Evolutionary conservation across 1,284 basidiomycete species (phyloP).

Genomic region (Malassezia brasiliensis): DNA sequence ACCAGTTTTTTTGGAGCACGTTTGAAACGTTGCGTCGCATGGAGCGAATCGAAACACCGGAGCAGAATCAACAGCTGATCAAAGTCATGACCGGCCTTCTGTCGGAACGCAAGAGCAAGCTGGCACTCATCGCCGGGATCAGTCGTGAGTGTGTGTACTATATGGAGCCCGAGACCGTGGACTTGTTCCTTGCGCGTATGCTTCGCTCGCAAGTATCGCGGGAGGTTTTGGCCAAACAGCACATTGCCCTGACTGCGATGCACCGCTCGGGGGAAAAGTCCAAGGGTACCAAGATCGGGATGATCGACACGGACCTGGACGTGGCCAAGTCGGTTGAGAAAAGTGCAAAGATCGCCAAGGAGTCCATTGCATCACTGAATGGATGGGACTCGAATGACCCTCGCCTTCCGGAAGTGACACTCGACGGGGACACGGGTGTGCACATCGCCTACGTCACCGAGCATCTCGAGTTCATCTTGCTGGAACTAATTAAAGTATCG

Average conservation of each 20-base stretch:
- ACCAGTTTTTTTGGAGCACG: constrained; percentile 55
- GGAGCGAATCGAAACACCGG: constrained; percentile 62
- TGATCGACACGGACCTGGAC: constrained; percentile 69
- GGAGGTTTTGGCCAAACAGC: constrained; percentile 77
- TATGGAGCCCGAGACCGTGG: constrained; percentile 66
- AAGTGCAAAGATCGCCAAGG: constrained; percentile 51
- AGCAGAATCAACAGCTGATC: constrained; percentile 72
- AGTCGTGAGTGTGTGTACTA: constrained; percentile 57
- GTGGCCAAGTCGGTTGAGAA: constrained; percentile 53
- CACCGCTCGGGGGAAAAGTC: constrained; percentile 32
- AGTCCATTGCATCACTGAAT: constrained; percentile 56
- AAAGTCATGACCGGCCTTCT: constrained; percentile 60
- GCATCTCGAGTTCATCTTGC: constrained; percentile 75
- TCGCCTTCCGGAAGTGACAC: constrained; percentile 58
- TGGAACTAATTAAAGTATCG: constrained; percentile 75
- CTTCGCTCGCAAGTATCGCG: constrained; percentile 78
- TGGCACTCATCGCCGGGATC: constrained; percentile 41
- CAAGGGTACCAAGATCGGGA: constrained; percentile 54
- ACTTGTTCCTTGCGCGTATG: constrained; percentile 83
- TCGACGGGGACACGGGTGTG: constrained; percentile 65
- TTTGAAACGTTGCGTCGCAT: constrained; percentile 59
- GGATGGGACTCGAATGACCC: constrained; percentile 45
- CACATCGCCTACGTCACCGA: constrained; percentile 76
- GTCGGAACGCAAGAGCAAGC: constrained; percentile 56
- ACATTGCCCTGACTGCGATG: constrained; percentile 60